These are phyloP conservation scores for Neopestalotiopsis sp. DNA, from an alignment of 2,329 filamentous ascomycete genomes.

Conservation along the genomic window DNA sequence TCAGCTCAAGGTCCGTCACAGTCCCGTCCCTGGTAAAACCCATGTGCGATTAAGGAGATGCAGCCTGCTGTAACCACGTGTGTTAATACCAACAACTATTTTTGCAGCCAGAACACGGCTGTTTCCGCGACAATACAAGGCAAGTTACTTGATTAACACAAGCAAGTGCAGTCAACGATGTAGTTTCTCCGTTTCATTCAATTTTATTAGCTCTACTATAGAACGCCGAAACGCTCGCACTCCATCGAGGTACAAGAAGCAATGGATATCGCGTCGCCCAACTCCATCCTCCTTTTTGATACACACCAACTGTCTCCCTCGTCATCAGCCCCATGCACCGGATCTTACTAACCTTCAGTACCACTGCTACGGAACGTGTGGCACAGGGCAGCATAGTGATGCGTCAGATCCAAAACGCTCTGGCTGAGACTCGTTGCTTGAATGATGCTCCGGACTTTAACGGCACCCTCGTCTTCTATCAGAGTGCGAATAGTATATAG, in stretches of 20 bases:
- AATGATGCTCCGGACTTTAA: slow-evolving; percentile 96
- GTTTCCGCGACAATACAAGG: too few relatives aligned
- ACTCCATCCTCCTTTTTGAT: slow-evolving; percentile 11
- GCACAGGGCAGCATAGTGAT: slow-evolving; percentile 94
- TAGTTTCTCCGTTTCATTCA: background rate
- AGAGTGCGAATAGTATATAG: slow-evolving; percentile 87
- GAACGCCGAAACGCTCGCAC: slow-evolving; percentile 3
- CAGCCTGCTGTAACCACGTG: too few relatives aligned
- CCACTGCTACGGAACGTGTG: slow-evolving; percentile 95
- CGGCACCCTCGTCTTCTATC: slow-evolving; percentile 96
- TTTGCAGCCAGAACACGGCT: too few relatives aligned
- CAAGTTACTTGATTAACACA: too few relatives aligned
- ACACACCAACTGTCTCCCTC: background rate
- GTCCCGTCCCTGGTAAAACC: too few relatives aligned
- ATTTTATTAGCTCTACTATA: slow-evolving; percentile 6
- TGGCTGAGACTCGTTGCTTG: slow-evolving; percentile 95
- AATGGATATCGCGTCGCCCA: slow-evolving; percentile 14
- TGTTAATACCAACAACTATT: too few relatives aligned
- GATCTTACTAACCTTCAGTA: slow-evolving; percentile 70
- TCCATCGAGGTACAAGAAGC: slow-evolving; percentile 15
- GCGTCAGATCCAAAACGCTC: slow-evolving; percentile 89
- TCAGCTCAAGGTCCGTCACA: too few relatives aligned
- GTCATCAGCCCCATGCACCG: background rate
- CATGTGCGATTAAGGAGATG: too few relatives aligned
- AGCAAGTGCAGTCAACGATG: too few relatives aligned